Conservation (phyloP, 1,139 yeast species). For the Yamadazyma atlantica region DNA sequence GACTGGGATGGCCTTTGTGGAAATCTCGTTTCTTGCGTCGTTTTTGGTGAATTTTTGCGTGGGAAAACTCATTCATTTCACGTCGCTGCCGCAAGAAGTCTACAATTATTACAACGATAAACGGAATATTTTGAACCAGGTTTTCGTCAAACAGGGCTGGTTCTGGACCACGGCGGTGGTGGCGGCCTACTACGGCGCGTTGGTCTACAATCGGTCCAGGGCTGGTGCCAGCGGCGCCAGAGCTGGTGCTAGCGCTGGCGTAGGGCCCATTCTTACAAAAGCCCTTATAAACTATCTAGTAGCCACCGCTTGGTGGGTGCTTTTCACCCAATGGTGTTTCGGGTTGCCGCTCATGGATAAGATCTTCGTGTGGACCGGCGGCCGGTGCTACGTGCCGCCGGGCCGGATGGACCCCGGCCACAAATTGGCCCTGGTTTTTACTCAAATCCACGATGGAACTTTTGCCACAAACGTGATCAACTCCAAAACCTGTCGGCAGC, state of each 20-base stretch:
- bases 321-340: constrained; percentile 87
- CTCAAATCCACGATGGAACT: constrained; percentile 5
- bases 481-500: constrained; percentile 56
- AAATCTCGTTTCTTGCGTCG: constrained; percentile 26
- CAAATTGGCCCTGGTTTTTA: constrained; percentile 8
- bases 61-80: constrained; percentile 33
- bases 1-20: constrained; percentile 15
- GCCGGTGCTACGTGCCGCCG: constrained; percentile 49
- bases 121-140: constrained; percentile 62
- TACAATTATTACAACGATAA: constrained; percentile 62
- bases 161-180: constrained; percentile 69
- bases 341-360: constrained; percentile 90
- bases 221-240: no score
- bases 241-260: no score
- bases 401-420: constrained; percentile 4
- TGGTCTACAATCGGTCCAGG: constrained; percentile 13
- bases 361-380: constrained; percentile 80
- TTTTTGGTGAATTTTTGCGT: constrained; percentile 31
- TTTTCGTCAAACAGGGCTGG: constrained; percentile 91
- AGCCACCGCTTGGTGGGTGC: constrained; percentile 75
- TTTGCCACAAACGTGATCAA: constrained; percentile 26
- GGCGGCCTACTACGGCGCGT: constrained; percentile 26
- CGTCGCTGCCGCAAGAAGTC: constrained; percentile 38
- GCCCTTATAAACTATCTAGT: constrained; percentile 41
- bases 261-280: constrained; percentile 8